Evolutionary conservation across 768 basidiomycete genomes (phyloP), one percentile per base, ranked within the genome.

Genomic region (Tricholoma matsutake): DNA sequence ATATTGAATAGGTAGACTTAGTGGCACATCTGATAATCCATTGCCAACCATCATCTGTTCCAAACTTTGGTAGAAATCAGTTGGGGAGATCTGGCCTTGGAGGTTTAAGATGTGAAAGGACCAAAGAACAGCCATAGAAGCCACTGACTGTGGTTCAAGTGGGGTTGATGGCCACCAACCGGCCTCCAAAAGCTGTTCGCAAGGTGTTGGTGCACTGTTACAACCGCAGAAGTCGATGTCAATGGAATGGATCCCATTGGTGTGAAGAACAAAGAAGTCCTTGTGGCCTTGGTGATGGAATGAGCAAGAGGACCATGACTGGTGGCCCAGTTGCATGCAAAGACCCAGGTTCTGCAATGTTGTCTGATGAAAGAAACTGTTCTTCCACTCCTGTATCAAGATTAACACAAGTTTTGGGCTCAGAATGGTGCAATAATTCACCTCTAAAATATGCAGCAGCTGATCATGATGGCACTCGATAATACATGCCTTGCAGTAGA

Each of bases 41-140:
- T 28, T 61, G 11, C 37, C 54, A 41, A 61, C 60, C 8, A 51
- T 63, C 22, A 61, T 20, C 6, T 34, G 57, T 18, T 37, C 58
- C 29, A 65, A 35, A n/a, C 47, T 16, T 29, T 53, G 58, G 43
- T 65, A 63, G 54, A 22, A 63, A 56, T 65, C 59, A 31, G 39
- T 57, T 13, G 37, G 55, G 0, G 58, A 28, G 8, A 57, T 43
- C 18, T 58, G 31, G 49, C 58, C 59, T 51, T 61, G 64, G 4
- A 64, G 59, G 28, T 63, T 65, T 4, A 65, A 11, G 25, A 34
- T 29, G 20, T 65, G 65, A 29, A 67, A 67, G 7, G 35, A 41
- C 6, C 32, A 57, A 11, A 67, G 58, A n/a, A 65, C 51, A 3
- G 29, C 34, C 22, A 61, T 63, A 13, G 61, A 60, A 1, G 64